Percentiles rank a stretch among this genome's conserved stretches.
Conservation (phyloP, 164 flowering plant species). For the Piper longum region DNA sequence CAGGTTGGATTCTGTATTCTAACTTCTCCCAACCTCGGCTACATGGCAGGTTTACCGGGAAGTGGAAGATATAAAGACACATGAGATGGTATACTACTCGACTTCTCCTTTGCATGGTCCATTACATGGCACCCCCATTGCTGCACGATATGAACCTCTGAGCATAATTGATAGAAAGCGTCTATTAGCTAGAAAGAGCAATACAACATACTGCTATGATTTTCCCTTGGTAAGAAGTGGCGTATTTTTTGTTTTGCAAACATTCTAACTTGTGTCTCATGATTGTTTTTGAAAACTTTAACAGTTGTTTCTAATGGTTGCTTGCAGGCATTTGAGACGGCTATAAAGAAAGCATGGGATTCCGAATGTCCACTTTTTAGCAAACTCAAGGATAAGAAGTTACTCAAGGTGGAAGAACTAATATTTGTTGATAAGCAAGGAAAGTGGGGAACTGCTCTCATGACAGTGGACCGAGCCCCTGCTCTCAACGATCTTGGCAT, state of each 20-base stretch:
- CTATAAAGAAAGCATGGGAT: conserved; percentile 58
- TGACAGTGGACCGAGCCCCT: conserved; percentile 32
- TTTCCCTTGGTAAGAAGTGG: conserved; percentile 63
- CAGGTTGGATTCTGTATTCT: background rate
- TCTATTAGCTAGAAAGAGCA: conserved; percentile 71
- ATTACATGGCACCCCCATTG: conserved; percentile 61
- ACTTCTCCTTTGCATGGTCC: conserved; percentile 33
- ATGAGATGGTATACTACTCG: conserved; percentile 56
- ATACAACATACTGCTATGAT: conserved; percentile 97
- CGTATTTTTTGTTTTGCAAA: too few relatives aligned
- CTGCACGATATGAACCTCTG: conserved; percentile 61
- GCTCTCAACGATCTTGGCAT: conserved; percentile 90
- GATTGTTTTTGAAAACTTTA: background rate
- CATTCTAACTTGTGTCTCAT: background rate
- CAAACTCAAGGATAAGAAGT: conserved; percentile 34
- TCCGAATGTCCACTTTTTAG: conserved; percentile 21
- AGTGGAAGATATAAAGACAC: conserved; percentile 46
- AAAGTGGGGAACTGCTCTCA: conserved; percentile 69
- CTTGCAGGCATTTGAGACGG: conserved; percentile 85
- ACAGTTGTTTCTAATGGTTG: background rate
- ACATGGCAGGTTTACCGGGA: conserved; percentile 70
- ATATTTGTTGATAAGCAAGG: conserved; percentile 57
- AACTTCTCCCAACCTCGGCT: background rate
- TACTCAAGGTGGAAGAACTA: conserved; percentile 64
- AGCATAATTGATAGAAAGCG: conserved; percentile 75